A percentile compares a stretch with the other conserved stretches of the same genome.
Conservation (phyloP, 352 stramenopile species). For the Pythium brachiatum region DNA sequence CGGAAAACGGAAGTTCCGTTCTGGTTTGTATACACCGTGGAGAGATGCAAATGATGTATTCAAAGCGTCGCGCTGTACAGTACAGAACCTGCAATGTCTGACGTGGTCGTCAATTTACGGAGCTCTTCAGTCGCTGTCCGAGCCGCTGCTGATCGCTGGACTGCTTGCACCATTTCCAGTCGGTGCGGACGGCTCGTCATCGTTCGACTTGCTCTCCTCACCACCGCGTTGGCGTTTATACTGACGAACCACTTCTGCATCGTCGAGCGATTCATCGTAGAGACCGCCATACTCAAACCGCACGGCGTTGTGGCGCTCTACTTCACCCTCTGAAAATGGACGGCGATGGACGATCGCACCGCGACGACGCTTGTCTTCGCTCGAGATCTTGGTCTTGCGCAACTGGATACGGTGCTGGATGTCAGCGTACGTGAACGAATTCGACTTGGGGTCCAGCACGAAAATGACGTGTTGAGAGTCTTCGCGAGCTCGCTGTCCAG, state of each 20-base stretch:
- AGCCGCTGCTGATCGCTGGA: constrained; percentile 61
- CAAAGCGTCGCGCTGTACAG: background rate
- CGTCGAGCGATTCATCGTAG: constrained; percentile 66
- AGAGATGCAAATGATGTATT: background rate
- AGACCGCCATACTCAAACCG: constrained; percentile 61
- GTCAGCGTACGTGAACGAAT: constrained; percentile 78
- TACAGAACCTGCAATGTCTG: background rate
- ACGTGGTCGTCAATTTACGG: constrained; percentile 28
- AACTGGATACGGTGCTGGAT: constrained; percentile 75
- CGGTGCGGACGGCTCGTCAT: constrained; percentile 10
- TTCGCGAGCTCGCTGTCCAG: constrained; percentile 17
- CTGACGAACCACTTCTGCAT: constrained; percentile 57
- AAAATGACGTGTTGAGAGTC: constrained; percentile 81
- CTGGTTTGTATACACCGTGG: background rate
- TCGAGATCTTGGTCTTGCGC: constrained; percentile 75
- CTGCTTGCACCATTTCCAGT: constrained; percentile 45
- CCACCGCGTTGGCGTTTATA: constrained; percentile 55
- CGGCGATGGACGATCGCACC: constrained; percentile 75
- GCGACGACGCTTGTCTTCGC: constrained; percentile 76
- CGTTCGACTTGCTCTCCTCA: constrained; percentile 42
- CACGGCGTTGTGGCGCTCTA: constrained; percentile 53
- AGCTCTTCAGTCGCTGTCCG: constrained; percentile 50
- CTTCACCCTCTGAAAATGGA: constrained; percentile 68
- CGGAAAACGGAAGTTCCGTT: background rate
- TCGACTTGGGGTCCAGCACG: constrained; percentile 69